Conservation (phyloP, 2,329 filamentous ascomycete species). For the Pseudofabraea citricarpa region DNA sequence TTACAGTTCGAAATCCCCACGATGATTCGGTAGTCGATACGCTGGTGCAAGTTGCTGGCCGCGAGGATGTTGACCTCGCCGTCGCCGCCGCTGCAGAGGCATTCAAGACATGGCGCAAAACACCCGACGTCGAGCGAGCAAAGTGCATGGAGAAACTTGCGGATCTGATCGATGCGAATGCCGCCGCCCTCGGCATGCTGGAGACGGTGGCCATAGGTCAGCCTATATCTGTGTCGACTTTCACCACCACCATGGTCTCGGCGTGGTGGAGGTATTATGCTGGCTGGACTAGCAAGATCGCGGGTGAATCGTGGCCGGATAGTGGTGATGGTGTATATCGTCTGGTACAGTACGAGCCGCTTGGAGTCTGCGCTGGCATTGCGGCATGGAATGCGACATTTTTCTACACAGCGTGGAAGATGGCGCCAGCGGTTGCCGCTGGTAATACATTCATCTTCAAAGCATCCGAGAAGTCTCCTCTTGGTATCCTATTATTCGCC, state of each 20-base stretch:
- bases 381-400: neutral
- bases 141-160: neutral
- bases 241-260: constrained; percentile 41
- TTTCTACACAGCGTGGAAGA: neutral
- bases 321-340: neutral
- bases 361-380: constrained; percentile 2
- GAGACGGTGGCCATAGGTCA: neutral
- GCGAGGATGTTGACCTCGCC: constrained; percentile 1
- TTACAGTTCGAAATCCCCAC: neutral
- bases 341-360: neutral
- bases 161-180: neutral
- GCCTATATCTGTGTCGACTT: neutral
- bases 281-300: constrained; percentile 64
- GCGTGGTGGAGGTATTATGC: constrained; percentile 73
- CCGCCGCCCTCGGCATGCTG: neutral
- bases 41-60: neutral
- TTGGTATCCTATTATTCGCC: constrained; percentile 57
- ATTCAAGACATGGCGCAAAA: constrained; percentile 1
- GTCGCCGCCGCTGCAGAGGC: constrained; percentile 1
- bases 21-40: neutral
- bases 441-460: neutral
- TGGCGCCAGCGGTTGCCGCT: neutral
- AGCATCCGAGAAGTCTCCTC: constrained; percentile 53
- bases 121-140: neutral
- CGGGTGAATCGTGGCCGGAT: neutral